A percentile compares a stretch with the other conserved stretches of the same genome.
phyloP scores from a whole-genome alignment of 306 rosid genomes.

The Rubus parviflorus region DNA sequence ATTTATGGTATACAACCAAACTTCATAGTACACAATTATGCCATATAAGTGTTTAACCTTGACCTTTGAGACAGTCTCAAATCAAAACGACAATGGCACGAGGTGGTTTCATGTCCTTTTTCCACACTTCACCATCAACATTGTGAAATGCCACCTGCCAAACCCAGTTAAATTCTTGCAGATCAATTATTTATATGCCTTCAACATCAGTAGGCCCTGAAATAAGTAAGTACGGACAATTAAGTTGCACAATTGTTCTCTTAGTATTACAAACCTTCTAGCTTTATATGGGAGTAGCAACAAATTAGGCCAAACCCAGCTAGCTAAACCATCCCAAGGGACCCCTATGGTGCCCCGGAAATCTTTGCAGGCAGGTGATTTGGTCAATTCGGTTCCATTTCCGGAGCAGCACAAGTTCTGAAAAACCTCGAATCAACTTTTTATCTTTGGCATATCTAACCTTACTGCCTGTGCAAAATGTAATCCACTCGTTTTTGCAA shows the following conservation, averaged over 20 bases:
- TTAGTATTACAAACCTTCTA: slow-evolving; percentile 33
- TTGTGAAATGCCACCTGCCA: slow-evolving; percentile 28
- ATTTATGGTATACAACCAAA: slow-evolving; percentile 33
- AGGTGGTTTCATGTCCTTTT: slow-evolving; percentile 47
- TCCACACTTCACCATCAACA: slow-evolving; percentile 27
- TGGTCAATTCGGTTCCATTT: slow-evolving; percentile 30
- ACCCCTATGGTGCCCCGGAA: slow-evolving; percentile 23
- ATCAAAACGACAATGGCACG: slow-evolving; percentile 47
- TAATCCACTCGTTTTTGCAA: slow-evolving; percentile 42
- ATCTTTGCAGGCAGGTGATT: slow-evolving; percentile 25
- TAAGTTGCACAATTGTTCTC: slow-evolving; percentile 30
- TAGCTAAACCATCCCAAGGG: slow-evolving; percentile 31
- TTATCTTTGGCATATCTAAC: slow-evolving; percentile 20
- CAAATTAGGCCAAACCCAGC: slow-evolving; percentile 26
- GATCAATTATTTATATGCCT: slow-evolving; percentile 43
- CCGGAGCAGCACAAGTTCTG: slow-evolving; percentile 11
- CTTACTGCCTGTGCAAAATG: slow-evolving; percentile 17
- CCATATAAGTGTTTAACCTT: slow-evolving; percentile 32
- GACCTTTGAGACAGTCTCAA: slow-evolving; percentile 32
- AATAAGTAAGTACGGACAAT: slow-evolving; percentile 25
- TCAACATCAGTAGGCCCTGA: slow-evolving; percentile 33
- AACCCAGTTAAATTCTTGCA: slow-evolving; percentile 35
- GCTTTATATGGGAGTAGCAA: slow-evolving; percentile 26
- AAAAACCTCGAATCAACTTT: slow-evolving; percentile 22
- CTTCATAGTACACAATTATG: slow-evolving; percentile 15